Base-by-base conservation (phyloP, 176 grass and related monocot species). In the Tillandsia fasciculata region DNA sequence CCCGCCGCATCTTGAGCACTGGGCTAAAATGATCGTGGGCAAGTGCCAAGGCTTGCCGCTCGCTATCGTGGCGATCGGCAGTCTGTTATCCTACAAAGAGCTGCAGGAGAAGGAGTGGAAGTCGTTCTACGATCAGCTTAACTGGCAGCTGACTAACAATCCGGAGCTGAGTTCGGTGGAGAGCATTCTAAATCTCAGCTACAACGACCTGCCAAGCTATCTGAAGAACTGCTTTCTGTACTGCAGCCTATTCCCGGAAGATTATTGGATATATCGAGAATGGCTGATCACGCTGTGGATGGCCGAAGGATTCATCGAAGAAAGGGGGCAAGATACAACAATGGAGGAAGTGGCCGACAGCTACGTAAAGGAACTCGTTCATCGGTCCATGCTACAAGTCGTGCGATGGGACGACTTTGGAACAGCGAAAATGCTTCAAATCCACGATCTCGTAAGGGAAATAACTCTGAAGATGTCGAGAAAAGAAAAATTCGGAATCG, bases 381-480 rank as follows among this genome's bases (percentile, higher is more conserved):
- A 72, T 48, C 70, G 76, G 3, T 83, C 65, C 23, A 29, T 87
- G 71, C 42, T 87, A 69, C 66, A 83, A 64, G 72, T 87, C 53
- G 76, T 69, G 0, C 1, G 73, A 12, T 76, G 11, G 56, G 68
- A 76, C 18, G 26, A 64, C 27, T 76, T 74, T 69, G 76, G 85
- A 12, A 83, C 61, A 12, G 65, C 52, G 50, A 83, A 69, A 26
- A 71, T 2, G 24, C 68, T 75, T 33, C 74, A 49, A 58, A 69
- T 87, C 26, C 84, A 87, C 64, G 84, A 87, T 70, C 53, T 83
- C 83, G 71, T 77, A 53, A 79, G 79, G 28, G 84, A 82, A 48
- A 64, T 72, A 67, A 61, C 79, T 66, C 57, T 87, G 48, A 52
- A 12, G 0, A 69, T 56, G 64, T 74, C 80, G 3, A 76, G 64